Evolutionary conservation across 75 land plant genomes (phyloP).

Genomic region (Selaginella tamariscina): DNA sequence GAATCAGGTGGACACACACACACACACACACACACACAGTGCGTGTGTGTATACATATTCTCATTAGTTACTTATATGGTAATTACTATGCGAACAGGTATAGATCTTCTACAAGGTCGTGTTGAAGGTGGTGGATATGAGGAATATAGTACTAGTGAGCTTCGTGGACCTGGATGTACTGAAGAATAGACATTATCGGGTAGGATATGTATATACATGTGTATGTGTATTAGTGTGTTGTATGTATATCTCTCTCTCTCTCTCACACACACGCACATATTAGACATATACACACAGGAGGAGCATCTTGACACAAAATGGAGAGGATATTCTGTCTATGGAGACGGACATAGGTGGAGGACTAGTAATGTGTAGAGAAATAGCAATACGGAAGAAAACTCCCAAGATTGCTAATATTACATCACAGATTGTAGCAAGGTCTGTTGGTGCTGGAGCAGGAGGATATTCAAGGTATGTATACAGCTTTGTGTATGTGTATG

Average conservation of each 20-base stretch:
- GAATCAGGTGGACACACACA: conserved; percentile 45
- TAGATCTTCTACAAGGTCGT: conserved; percentile 65
- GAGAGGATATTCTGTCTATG: conserved; percentile 18
- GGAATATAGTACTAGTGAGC: conserved; percentile 63
- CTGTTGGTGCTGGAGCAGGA: conserved; percentile 92
- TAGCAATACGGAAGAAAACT: conserved; percentile 32
- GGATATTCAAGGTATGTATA: conserved; percentile 74
- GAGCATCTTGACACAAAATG: neutral
- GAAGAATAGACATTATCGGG: conserved; percentile 56
- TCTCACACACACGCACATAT: neutral
- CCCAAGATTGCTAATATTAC: conserved; percentile 37
- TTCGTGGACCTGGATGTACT: conserved; percentile 58
- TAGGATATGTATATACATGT: too few relatives aligned
- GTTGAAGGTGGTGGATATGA: conserved; percentile 68
- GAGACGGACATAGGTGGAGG: conserved; percentile 88
- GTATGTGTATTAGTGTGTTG: too few relatives aligned
- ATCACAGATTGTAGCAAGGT: conserved; percentile 56
- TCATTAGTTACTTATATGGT: too few relatives aligned
- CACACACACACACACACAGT: too few relatives aligned
- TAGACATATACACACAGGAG: neutral
- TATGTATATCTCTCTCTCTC: too few relatives aligned
- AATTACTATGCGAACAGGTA: conserved; percentile 26
- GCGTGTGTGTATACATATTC: too few relatives aligned
- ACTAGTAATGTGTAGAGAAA: conserved; percentile 40
- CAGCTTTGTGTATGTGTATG: too few relatives aligned